These are phyloP conservation scores for Lachnellula hyalina DNA, from an alignment of 2,329 filamentous ascomycete genomes.

Conservation along the genomic window DNA sequence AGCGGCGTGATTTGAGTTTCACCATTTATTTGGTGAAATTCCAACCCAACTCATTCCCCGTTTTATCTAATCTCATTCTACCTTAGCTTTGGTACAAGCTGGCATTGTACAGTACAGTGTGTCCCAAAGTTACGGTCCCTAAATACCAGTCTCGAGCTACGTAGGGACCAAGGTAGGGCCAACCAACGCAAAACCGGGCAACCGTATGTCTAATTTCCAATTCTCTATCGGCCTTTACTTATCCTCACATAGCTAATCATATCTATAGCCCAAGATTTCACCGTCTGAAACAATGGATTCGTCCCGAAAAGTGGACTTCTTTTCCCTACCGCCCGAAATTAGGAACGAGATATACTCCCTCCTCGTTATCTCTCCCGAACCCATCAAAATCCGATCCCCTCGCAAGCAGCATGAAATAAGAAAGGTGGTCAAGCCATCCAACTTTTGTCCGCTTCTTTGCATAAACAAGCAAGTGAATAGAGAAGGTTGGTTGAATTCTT, in stretches of 20 bases:
- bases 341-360: background rate
- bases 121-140: no score
- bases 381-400: background rate
- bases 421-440: background rate
- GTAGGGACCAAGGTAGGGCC: no score
- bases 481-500: background rate
- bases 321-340: background rate
- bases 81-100: no score
- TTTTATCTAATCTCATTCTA: no score
- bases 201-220: background rate
- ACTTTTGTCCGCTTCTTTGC: background rate
- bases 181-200: background rate
- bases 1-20: background rate
- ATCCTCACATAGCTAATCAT: background rate
- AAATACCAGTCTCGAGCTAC: no score
- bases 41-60: background rate
- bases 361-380: background rate
- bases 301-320: background rate
- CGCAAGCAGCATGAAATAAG: background rate
- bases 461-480: slow-evolving; percentile 3
- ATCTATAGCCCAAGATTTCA: background rate
- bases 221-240: background rate
- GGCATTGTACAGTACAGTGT: no score
- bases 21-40: background rate
- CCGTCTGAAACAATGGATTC: background rate